Evolutionary conservation across 768 basidiomycete species (phyloP).

Genomic region (Collybia sordida): DNA sequence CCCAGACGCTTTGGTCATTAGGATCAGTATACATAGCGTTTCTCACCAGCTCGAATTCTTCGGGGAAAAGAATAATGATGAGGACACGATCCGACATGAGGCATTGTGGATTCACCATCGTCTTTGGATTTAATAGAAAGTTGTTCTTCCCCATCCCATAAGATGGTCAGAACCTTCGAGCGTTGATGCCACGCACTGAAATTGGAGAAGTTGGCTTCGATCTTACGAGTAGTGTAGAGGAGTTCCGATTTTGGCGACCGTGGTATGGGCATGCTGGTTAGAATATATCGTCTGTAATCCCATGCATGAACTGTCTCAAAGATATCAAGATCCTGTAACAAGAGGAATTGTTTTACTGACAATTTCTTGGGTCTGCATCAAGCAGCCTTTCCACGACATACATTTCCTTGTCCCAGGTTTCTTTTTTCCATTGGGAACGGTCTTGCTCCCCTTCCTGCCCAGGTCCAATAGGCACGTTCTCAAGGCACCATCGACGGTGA

Average conservation of each 20-base stretch:
- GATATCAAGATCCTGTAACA: neutral
- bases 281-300: constrained; percentile 89
- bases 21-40: constrained; percentile 98
- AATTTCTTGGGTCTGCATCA: constrained; percentile 88
- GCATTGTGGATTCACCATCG: constrained; percentile 48
- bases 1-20: constrained; percentile 95
- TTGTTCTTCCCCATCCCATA: constrained; percentile 62
- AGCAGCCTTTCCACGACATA: constrained; percentile 91
- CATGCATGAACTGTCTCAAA: constrained; percentile 79
- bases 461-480: constrained; percentile 79
- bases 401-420: constrained; percentile 84
- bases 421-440: constrained; percentile 67
- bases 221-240: constrained; percentile 85
- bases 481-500: constrained; percentile 93
- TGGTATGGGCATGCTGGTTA: constrained; percentile 64
- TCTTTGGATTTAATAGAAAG: constrained; percentile 59
- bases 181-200: constrained; percentile 99
- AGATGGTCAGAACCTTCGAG: constrained; percentile 68
- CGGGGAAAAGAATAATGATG: neutral
- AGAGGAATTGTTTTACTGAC: constrained; percentile 43
- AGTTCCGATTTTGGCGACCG: constrained; percentile 68
- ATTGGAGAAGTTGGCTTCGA: constrained; percentile 92
- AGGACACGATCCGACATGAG: too few species aligned
- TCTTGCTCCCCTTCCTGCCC: constrained; percentile 41
- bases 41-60: constrained; percentile 90